Evolutionary conservation across 1,284 basidiomycete species (phyloP), one percentile per base, ranked within the genome.

Genomic region (Ceratobasidium sp.): DNA sequence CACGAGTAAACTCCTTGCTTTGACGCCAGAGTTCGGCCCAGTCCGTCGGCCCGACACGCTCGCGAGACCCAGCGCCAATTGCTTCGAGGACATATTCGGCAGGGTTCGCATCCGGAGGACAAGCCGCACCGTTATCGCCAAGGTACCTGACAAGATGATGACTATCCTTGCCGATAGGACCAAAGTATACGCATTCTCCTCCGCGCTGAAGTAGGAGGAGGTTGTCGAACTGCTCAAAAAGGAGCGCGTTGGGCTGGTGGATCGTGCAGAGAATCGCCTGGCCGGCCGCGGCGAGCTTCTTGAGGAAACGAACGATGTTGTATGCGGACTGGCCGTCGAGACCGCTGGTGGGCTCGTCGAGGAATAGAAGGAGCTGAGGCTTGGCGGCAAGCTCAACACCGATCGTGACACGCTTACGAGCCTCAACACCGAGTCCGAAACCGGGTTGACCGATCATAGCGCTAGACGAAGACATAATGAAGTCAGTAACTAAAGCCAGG

Each of bases 261-360:
- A 85, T 83, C 23, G 85, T 81, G 67, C 81, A 81, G 17, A 93
- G 84, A 77, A 92, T 92, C 7, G 90, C 90, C 49, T 77, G 91
- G 26, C 96, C 96, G 77, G 90, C 91, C 78, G 93, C 88, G 11
- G 95, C 92, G n/a, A 97, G 88, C 78, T 91, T 90, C 60, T 85
- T 82, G 42, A 89, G 82, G 81, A 89, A 85, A 3, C 86, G 83
- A 68, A 88, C 86, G 77, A 90, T 87, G 81, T 87, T 88, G 84
- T 85, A 90, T 2, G 89, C 88, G 10, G 84, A 85, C 80, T 89
- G 89, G 26, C 86, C 86, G 80, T 90, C 89, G 54, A 90, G 85
- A 82, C 89, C 88, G 1, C 85, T 86, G 20, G 87, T 89, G 11
- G 87, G 87, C 80, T 87, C 87, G 81, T 88, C 87, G 65, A 87